Evolutionary conservation across 768 basidiomycete species (phyloP), one percentile per base, ranked within the genome.

Genomic region (Peribolospora kevripleyi): DNA sequence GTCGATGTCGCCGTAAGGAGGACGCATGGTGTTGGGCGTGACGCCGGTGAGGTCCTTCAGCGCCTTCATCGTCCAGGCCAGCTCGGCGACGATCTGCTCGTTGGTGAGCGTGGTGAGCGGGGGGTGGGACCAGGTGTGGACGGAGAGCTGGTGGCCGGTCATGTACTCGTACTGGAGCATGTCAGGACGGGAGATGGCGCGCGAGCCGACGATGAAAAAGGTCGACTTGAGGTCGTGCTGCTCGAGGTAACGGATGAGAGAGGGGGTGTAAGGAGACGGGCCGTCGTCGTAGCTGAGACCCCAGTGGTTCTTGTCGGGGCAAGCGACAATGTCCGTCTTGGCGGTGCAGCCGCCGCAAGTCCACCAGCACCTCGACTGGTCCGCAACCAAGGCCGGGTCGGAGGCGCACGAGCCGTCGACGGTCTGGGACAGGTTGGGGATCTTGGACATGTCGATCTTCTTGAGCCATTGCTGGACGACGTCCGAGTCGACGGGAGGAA

Each of bases 121-220:
- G 3, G 77, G 73, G 65, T 87, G 85, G 53, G 78, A 78, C 88
- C 88, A 95, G 39, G 76, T 77, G 67, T 76, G 76, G 2, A 75
- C 73, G 5, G 77, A 79, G 59, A 88, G 75, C 62, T 91, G 85
- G 63, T 91, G 84, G 5, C 78, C 75, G 41, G 64, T 64, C 73
- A 84, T 76, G 70, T 84, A 85, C 70, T 87, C 76, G 13, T 73
- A 67, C 63, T 82, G 83, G 6, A 84, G 68, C 60, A 76, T 76
- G 36, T 69, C 65, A 1, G 84, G 84, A 66, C 77, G 76, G 0
- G 77, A 78, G 58, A 85, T 74, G 49, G 82, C 80, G 52, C 85
- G 78, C 14, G 84, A 86, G 50, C 86, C 84, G 57, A 87, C 82
- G 57, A 78, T 74, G 67, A 87, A 91, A 73, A 90, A 86, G 1